phyloP scores from a whole-genome alignment of 306 rosid genomes.

The Luffa acutangula region DNA sequence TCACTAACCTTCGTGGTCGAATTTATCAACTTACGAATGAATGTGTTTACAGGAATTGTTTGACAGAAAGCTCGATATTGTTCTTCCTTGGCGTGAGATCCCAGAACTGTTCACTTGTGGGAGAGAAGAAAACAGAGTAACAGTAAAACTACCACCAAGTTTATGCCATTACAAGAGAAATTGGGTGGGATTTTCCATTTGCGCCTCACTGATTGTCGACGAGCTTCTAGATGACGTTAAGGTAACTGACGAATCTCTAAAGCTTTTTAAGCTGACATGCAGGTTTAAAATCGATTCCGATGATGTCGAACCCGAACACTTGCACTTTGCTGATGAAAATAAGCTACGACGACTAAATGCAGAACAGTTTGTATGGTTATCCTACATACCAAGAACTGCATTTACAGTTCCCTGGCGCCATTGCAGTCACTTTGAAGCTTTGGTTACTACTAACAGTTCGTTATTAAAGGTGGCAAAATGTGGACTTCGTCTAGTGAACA shows the following conservation, averaged over 20 bases:
- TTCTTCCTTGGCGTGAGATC: not conserved
- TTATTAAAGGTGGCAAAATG: not conserved
- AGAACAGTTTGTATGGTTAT: not conserved
- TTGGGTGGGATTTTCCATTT: slow-evolving; percentile 5
- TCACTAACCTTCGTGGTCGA: not conserved
- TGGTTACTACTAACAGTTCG: not conserved
- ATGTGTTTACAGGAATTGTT: not conserved
- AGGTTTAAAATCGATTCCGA: not conserved
- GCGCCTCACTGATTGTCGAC: not conserved
- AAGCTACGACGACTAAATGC: not conserved
- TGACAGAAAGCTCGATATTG: not conserved
- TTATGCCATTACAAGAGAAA: not conserved
- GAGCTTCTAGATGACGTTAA: not conserved
- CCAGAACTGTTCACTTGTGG: not conserved
- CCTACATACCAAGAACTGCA: slow-evolving; percentile 1
- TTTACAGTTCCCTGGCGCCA: not conserved
- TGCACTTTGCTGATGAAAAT: not conserved
- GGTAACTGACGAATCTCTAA: not conserved
- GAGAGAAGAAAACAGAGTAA: not conserved
- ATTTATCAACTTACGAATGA: not conserved
- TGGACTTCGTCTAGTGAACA: not conserved
- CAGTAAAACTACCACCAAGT: not conserved
- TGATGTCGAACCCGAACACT: not conserved
- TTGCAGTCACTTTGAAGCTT: not conserved
- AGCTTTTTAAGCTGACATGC: not conserved